phyloP scores from a whole-genome alignment of 768 basidiomycete genomes.

The Lactifluus subvellereus region DNA sequence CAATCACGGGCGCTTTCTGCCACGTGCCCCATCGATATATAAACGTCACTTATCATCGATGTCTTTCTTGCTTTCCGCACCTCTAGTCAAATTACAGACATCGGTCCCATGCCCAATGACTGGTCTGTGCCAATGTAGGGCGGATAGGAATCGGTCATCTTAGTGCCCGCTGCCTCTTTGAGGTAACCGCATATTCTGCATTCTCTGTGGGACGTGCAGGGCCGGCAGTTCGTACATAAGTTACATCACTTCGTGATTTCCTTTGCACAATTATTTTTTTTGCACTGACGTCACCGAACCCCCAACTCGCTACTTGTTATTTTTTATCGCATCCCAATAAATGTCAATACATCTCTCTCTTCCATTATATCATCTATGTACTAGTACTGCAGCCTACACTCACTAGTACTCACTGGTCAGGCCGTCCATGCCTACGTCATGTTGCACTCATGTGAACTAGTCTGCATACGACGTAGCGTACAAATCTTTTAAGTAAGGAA shows the following conservation, averaged over 20 bases:
- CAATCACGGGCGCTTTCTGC: not conserved
- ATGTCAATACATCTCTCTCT: too few species aligned
- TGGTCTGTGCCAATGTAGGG: conserved; percentile 27
- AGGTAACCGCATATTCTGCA: conserved; percentile 9
- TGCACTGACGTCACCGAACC: not conserved
- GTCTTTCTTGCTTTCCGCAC: conserved; percentile 14
- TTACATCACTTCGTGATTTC: conserved; percentile 2
- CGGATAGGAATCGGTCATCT: conserved; percentile 23
- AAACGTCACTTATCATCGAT: not conserved
- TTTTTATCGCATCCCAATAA: not conserved
- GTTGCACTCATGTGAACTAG: too few species aligned
- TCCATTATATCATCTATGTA: too few species aligned
- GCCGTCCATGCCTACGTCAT: too few species aligned
- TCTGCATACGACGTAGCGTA: too few species aligned
- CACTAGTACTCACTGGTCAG: too few species aligned
- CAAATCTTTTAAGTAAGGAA: too few species aligned
- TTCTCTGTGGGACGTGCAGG: conserved; percentile 17
- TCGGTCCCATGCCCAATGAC: conserved; percentile 4
- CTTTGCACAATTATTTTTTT: not conserved
- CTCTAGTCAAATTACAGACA: conserved; percentile 27
- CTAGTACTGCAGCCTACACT: too few species aligned
- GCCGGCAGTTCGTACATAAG: conserved; percentile 24
- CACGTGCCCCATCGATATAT: not conserved
- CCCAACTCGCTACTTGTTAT: not conserved
- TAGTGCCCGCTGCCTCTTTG: conserved; percentile 17